Evolutionary conservation across 2,329 filamentous ascomycete genomes (phyloP), one percentile per base, ranked within the genome.

Genomic region (Neocatenulostroma microsporum): DNA sequence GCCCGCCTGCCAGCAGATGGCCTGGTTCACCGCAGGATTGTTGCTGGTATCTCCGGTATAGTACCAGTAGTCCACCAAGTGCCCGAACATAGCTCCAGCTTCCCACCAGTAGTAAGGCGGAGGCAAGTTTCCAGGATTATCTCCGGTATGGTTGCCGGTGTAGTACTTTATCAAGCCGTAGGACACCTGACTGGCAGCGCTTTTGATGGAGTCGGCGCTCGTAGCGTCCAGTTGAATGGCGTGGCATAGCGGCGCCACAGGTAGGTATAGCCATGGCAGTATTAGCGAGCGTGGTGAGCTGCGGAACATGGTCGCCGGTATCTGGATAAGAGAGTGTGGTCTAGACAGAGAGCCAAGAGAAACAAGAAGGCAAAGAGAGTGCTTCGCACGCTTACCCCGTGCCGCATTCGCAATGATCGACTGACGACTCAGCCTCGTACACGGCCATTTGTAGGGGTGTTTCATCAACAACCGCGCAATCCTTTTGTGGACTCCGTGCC

Each of bases 41-140:
- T 46, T 42, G 5, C 35, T 35, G 18, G 40, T 47, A 42, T 30
- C 51, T 52, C 21, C 54, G 10, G 44, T 46, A 21, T 39, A 69
- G 44, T 78, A 73, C 74, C 77, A 81, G 57, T 84, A 84, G 58
- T 84, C 78, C 28, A 84, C 67, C 48, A 82, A 63, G 1, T 77
- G 73, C 44, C 78, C 76, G 69, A 81, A 82, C 62, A 85, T 61
- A 36, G 51, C 57, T 14, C 57, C 58, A 13, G 74, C 75, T 56
- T 84, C 76, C 80, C 80, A 84, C 80, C 80, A 85, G 66, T 83
- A 84, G 56, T 80, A 81, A 43, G 80, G 80, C 15, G 68, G 56
- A 2, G 77, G 74, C 21, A 87, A 62, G 34, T 69, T 61, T 19
- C 72, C 72, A 4, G 70, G 70, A 12, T 65, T 67, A 8, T 63